Percentiles rank a stretch among this genome's conserved stretches.
phyloP scores from a whole-genome alignment of 2,329 filamentous ascomycete species.

The Penicillium freii region DNA sequence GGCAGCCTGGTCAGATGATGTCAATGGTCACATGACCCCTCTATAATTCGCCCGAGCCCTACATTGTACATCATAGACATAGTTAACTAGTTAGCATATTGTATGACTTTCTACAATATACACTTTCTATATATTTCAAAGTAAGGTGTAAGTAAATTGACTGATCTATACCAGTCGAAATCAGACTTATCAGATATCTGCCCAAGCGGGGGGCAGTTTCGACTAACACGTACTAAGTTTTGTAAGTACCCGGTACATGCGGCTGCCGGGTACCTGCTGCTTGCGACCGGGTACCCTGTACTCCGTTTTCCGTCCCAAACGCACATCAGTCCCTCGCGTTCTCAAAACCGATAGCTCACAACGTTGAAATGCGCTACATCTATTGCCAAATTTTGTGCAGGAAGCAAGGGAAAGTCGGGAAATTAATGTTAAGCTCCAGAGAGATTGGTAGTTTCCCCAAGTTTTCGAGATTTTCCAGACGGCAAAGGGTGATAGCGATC shows the following conservation, averaged over 20 bases:
- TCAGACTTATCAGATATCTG: neutral
- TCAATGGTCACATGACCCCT: slow-evolving; percentile 10
- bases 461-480: slow-evolving; percentile 2
- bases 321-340: slow-evolving; percentile 9
- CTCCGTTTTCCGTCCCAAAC: neutral
- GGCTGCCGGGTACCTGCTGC: neutral
- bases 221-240: neutral
- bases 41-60: neutral
- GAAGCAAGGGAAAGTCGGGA: slow-evolving; percentile 14
- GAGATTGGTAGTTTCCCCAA: neutral
- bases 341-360: slow-evolving; percentile 9
- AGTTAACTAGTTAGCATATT: too few species aligned
- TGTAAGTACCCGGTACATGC: slow-evolving; percentile 6
- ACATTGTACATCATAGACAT: neutral
- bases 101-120: neutral
- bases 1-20: slow-evolving; percentile 20
- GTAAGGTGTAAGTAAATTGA: neutral
- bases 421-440: neutral
- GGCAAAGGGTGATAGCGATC: slow-evolving; percentile 23
- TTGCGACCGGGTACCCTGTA: neutral
- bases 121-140: neutral
- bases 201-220: neutral
- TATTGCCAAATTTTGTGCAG: slow-evolving; percentile 4
- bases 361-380: neutral
- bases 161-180: neutral